A percentile compares a stretch with the other conserved stretches of the same genome.
These are phyloP conservation scores for Apodospora peruviana DNA, from an alignment of 495 filamentous ascomycete genomes.

Conservation along the genomic window DNA sequence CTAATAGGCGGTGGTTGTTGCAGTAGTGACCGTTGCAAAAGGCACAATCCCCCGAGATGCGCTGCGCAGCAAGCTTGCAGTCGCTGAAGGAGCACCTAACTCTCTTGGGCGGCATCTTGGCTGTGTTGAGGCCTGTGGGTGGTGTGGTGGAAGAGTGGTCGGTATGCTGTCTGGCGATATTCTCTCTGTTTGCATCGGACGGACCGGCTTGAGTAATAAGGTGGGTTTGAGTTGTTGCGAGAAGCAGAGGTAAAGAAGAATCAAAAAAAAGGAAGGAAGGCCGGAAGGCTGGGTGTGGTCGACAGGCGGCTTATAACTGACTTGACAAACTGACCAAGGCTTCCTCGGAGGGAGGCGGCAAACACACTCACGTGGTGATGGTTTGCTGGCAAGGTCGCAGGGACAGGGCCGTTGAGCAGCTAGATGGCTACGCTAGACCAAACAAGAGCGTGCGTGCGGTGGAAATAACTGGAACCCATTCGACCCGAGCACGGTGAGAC, in stretches of 20 bases:
- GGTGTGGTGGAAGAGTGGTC: slow-evolving; percentile 1
- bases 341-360: background rate
- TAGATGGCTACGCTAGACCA: background rate
- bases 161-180: background rate
- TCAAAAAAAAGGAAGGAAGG: slow-evolving; percentile 10
- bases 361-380: slow-evolving; percentile 10
- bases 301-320: slow-evolving; percentile 1
- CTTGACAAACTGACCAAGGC: slow-evolving; percentile 4
- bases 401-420: background rate
- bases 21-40: slow-evolving; percentile 94
- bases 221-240: too few relatives aligned
- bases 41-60: slow-evolving; percentile 91
- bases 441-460: background rate
- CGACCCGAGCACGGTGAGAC: slow-evolving; percentile 7
- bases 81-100: slow-evolving; percentile 81
- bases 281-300: background rate
- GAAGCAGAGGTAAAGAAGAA: background rate
- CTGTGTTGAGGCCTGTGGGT: slow-evolving; percentile 18
- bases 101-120: slow-evolving; percentile 68
- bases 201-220: background rate
- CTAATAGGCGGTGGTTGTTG: slow-evolving; percentile 85
- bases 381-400: background rate
- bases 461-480: slow-evolving; percentile 29
- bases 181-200: background rate
- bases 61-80: slow-evolving; percentile 78